Base-by-base conservation (phyloP, 805 yeast genomes). In the Millerozyma acaciae region DNA sequence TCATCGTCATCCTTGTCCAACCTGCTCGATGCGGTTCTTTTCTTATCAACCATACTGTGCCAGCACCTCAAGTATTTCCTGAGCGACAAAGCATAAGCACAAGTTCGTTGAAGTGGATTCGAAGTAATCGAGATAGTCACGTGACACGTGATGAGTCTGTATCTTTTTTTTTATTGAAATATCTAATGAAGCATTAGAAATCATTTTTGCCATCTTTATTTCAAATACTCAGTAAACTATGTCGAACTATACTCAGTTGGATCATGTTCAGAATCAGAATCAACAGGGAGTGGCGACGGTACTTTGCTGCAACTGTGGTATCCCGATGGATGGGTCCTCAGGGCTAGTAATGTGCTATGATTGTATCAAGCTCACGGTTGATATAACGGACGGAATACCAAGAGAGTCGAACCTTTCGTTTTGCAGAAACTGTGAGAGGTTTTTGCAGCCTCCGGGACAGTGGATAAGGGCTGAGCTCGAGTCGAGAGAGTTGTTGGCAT, bases 281-380 rank as follows among this genome's bases (percentile, higher is more conserved):
- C 46, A 38, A 8, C 26, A 39, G 4, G 34, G 50, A 6, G 73
- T 69, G 13, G 94, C 97, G 21, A 93, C 97, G 2, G 93, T 93
- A 40, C 76, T 93, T 38, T 93, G 98, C 71, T 88, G 95, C 65
- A 87, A 86, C 81, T 93, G 98, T 81, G 97, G 97, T 65, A 86
- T 84, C 36, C 97, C 97, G 27, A 86, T 93, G 76, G 97, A 93
- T 56, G 97, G 97, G 27, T 86, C 97, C 16, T 65, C 78, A 16
- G 96, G 96, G 9, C 66, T 89, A 37, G 95, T 88, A 17, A 87
- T 90, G 95, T 93, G 98, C 68, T 81, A 85, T 70, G 97, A 93
- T 62, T 93, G 99, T 77, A 85, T 93, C 56, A 86, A 87, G 60
- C 68, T 90, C 53, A 87, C 87, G 2, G 93, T 87, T 38, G 97